Percentiles rank a stretch among this genome's conserved stretches.
Conservation (phyloP, 2,329 filamentous ascomycete species). For the Atkinsonella texensis region DNA sequence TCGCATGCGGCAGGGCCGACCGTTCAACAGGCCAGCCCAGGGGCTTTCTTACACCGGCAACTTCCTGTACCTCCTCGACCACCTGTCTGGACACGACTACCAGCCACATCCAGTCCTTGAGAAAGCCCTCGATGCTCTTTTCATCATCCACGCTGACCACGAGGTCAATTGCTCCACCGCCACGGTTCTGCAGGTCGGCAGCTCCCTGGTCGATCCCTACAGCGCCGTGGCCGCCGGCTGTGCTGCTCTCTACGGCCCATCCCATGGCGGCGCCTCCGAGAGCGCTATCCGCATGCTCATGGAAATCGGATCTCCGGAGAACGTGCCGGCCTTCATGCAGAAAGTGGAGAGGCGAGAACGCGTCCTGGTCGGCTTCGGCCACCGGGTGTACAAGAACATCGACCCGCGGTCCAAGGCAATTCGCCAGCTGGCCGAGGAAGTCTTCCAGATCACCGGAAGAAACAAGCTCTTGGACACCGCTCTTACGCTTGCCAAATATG, state of each 20-base stretch:
- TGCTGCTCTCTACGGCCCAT: slow-evolving; percentile 42
- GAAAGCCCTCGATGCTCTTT: slow-evolving; percentile 38
- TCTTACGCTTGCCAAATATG: slow-evolving; percentile 31
- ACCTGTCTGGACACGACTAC: slow-evolving; percentile 34
- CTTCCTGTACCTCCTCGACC: slow-evolving; percentile 40
- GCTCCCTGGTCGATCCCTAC: slow-evolving; percentile 42
- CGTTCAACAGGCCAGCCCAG: slow-evolving; percentile 35
- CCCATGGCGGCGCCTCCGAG: slow-evolving; percentile 48
- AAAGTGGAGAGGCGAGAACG: slow-evolving; percentile 37
- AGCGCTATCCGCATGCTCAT: slow-evolving; percentile 42
- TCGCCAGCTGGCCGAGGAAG: slow-evolving; percentile 34
- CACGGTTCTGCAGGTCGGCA: slow-evolving; percentile 43
- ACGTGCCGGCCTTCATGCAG: slow-evolving; percentile 36
- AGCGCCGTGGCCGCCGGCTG: slow-evolving; percentile 39
- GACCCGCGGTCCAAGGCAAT: slow-evolving; percentile 41
- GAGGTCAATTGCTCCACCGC: slow-evolving; percentile 47
- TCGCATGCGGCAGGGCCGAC: slow-evolving; percentile 38
- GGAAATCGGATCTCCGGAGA: slow-evolving; percentile 36
- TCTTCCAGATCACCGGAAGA: slow-evolving; percentile 37
- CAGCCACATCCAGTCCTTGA: slow-evolving; percentile 36
- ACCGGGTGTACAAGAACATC: slow-evolving; percentile 41
- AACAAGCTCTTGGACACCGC: slow-evolving; percentile 39
- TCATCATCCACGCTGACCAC: slow-evolving; percentile 46
- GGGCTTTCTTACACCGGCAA: slow-evolving; percentile 42
- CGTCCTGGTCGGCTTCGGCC: slow-evolving; percentile 43